These are phyloP conservation scores for Trametes pubescens DNA, from an alignment of 1,284 basidiomycete genomes.

Conservation along the genomic window DNA sequence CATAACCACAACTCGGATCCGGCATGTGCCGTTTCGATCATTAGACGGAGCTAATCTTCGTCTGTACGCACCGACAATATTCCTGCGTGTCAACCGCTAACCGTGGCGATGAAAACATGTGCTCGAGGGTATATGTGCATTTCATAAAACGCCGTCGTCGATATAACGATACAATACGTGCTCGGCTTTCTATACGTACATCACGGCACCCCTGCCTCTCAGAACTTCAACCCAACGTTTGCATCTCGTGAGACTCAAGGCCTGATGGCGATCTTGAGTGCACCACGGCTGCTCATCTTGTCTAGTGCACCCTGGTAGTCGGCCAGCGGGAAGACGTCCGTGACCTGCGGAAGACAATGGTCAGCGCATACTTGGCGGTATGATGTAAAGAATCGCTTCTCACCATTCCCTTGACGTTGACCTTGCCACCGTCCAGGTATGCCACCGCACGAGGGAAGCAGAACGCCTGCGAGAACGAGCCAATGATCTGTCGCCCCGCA, in stretches of 20 bases:
- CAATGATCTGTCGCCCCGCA: conserved; percentile 53
- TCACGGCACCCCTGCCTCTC: conserved; percentile 10
- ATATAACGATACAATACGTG: conserved; percentile 27
- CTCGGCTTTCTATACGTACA: conserved; percentile 24
- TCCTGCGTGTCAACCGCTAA: too few species aligned
- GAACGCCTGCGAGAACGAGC: conserved; percentile 66
- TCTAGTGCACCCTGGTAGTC: conserved; percentile 68
- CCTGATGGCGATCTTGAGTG: conserved; percentile 51
- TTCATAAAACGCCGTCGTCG: neutral
- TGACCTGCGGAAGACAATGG: conserved; percentile 44
- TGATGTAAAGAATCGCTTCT: conserved; percentile 20
- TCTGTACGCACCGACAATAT: too few species aligned
- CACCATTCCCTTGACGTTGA: conserved; percentile 67
- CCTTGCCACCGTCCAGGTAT: conserved; percentile 67
- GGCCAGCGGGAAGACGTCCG: conserved; percentile 60
- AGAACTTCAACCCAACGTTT: neutral
- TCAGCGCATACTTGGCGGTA: neutral
- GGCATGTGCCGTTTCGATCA: neutral
- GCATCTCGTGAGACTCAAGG: conserved; percentile 30
- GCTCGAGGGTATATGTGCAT: conserved; percentile 24
- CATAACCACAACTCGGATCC: neutral
- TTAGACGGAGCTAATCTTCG: too few species aligned
- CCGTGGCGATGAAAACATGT: neutral
- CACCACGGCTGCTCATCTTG: conserved; percentile 59
- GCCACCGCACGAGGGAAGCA: conserved; percentile 71